Conservation (phyloP, 2,329 filamentous ascomycete species). For the Hyphodiscus sp. region DNA sequence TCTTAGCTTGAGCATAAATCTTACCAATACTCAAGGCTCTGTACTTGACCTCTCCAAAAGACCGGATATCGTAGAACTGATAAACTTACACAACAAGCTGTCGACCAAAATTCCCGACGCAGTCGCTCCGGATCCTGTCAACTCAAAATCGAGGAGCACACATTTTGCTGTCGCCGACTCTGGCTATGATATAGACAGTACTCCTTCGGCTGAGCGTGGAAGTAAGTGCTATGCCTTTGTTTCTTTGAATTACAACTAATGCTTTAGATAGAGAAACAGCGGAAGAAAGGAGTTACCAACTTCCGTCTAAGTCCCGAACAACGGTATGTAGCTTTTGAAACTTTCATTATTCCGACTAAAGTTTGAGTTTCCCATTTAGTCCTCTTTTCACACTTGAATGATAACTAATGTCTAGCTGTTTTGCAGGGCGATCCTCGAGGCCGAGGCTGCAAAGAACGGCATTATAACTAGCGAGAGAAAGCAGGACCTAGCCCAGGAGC, state of each 20-base stretch:
- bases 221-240: too few relatives aligned
- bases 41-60: too few relatives aligned
- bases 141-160: too few relatives aligned
- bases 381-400: background rate
- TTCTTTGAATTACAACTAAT: background rate
- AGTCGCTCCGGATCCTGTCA: too few relatives aligned
- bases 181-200: too few relatives aligned
- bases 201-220: too few relatives aligned
- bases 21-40: background rate
- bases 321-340: background rate
- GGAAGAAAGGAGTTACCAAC: background rate
- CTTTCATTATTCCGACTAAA: background rate
- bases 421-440: conserved; percentile 2
- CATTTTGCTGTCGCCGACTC: too few relatives aligned
- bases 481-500: conserved; percentile 2
- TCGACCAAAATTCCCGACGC: too few relatives aligned
- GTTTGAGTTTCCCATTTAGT: too few relatives aligned
- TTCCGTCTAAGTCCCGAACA: background rate
- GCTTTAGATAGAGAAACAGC: background rate
- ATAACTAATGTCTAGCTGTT: background rate
- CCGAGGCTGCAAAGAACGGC: conserved; percentile 3
- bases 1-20: background rate
- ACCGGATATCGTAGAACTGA: too few relatives aligned
- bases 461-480: conserved; percentile 3
- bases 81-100: too few relatives aligned